A percentile compares a stretch with the other conserved stretches of the same genome.
phyloP scores from a whole-genome alignment of 768 basidiomycete genomes.

The Lentinula raphanica region DNA sequence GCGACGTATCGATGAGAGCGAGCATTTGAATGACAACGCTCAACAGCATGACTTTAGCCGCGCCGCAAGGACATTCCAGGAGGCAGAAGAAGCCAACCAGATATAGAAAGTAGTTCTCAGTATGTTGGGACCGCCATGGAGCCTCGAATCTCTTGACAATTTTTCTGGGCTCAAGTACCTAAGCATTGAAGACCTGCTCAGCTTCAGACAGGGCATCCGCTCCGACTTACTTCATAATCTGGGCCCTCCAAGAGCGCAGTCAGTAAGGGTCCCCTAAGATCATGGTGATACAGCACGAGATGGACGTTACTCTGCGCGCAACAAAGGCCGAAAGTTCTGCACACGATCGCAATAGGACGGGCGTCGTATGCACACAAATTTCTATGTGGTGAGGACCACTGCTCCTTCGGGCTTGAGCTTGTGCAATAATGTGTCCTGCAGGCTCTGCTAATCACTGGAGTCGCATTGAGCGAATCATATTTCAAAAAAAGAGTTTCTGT shows the following conservation, averaged over 20 bases:
- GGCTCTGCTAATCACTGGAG: background rate
- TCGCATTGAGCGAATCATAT: background rate
- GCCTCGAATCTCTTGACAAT: background rate
- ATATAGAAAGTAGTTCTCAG: background rate
- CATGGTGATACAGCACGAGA: background rate
- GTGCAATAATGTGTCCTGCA: background rate
- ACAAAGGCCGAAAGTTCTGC: too few species aligned
- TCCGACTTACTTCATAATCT: background rate
- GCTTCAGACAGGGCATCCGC: background rate
- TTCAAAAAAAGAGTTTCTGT: background rate
- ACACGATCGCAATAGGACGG: too few species aligned
- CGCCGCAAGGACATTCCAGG: background rate
- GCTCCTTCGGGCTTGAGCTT: background rate
- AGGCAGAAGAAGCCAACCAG: background rate
- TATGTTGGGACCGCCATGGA: background rate
- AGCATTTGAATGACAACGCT: background rate
- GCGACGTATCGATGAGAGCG: background rate
- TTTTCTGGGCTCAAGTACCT: background rate
- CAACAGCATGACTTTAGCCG: background rate
- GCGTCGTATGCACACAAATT: background rate
- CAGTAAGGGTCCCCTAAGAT: background rate
- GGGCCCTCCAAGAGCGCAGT: background rate
- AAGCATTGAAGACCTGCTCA: constrained; percentile 25
- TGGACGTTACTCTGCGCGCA: background rate
- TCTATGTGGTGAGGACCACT: background rate